Conservation (phyloP, 345 rosid species). For the Alliaria petiolata region DNA sequence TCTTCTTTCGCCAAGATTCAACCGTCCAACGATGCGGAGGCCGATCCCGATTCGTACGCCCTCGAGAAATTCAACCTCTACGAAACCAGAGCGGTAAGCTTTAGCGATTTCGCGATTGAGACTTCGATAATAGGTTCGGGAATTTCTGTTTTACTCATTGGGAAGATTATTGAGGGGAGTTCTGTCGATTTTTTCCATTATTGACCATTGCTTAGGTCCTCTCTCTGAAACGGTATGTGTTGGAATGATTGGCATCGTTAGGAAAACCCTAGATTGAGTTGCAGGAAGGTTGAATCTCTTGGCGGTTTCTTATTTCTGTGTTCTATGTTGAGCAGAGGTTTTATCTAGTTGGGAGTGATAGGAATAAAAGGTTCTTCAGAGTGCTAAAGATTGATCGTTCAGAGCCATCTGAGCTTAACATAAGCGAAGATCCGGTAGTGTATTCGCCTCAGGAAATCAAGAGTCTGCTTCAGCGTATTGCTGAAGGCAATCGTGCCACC, state of each 20-base stretch:
- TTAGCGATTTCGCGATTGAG: not conserved
- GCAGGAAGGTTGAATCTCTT: not conserved
- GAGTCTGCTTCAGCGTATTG: constrained; percentile 85
- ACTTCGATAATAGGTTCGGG: not conserved
- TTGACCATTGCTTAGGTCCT: not conserved
- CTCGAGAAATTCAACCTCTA: constrained; percentile 94
- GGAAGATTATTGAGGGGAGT: constrained; percentile 6
- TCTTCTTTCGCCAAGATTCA: constrained; percentile 58
- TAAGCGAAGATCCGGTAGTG: constrained; percentile 91
- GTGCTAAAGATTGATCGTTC: constrained; percentile 94
- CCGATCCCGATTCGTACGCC: constrained; percentile 64
- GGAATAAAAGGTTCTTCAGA: constrained; percentile 74
- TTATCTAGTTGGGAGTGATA: constrained; percentile 93
- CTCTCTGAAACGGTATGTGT: not conserved
- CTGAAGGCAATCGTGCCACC: constrained; percentile 91
- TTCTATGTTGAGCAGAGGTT: constrained; percentile 50
- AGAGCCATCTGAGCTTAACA: constrained; percentile 88
- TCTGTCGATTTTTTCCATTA: not conserved
- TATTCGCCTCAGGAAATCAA: constrained; percentile 86
- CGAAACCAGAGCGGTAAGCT: constrained; percentile 86
- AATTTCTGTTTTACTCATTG: not conserved
- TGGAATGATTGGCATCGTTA: not conserved
- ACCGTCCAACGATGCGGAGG: constrained; percentile 55
- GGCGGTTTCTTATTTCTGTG: not conserved
- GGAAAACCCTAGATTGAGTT: constrained; percentile 14